A percentile compares a stretch with the other conserved stretches of the same genome.
Evolutionary conservation across 148 eudicot species (phyloP).

Genomic region (Nepenthes gracilis): DNA sequence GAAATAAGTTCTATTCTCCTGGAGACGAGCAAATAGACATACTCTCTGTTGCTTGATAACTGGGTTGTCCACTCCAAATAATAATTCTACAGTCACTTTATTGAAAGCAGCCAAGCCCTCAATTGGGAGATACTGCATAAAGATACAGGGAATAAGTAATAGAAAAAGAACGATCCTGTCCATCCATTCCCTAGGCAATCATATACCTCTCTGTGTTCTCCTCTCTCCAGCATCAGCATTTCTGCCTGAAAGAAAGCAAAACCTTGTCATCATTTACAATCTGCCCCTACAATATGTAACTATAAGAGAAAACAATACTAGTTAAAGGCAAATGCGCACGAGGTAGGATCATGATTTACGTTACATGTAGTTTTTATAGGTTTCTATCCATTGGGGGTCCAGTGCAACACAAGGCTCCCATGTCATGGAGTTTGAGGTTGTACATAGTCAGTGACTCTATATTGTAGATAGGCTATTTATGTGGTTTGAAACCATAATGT

Average conservation of each 20-base stretch:
- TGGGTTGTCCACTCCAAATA: slow-evolving; percentile 84
- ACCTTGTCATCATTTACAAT: neutral
- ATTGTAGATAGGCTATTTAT: too few relatives aligned
- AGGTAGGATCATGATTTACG: too few relatives aligned
- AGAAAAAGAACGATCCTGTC: slow-evolving; percentile 1
- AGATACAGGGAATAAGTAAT: slow-evolving; percentile 10
- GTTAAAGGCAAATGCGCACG: neutral
- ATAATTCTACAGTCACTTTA: slow-evolving; percentile 80
- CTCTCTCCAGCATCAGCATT: slow-evolving; percentile 84
- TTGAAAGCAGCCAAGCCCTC: slow-evolving; percentile 98
- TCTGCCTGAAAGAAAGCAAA: slow-evolving; percentile 49
- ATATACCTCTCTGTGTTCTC: slow-evolving; percentile 89
- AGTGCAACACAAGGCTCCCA: too few relatives aligned
- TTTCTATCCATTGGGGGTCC: too few relatives aligned
- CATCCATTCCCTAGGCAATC: slow-evolving; percentile 1
- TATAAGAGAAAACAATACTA: neutral
- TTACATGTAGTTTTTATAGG: too few relatives aligned
- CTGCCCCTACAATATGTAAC: neutral
- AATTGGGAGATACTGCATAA: slow-evolving; percentile 83
- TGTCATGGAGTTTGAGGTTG: too few relatives aligned
- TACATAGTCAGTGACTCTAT: too few relatives aligned
- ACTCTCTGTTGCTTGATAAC: slow-evolving; percentile 73
- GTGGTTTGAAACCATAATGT: too few relatives aligned
- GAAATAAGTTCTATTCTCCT: neutral
- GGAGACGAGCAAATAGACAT: slow-evolving; percentile 13